phyloP scores from a whole-genome alignment of 2,329 filamentous ascomycete species.

The Colletotrichum kahawae region DNA sequence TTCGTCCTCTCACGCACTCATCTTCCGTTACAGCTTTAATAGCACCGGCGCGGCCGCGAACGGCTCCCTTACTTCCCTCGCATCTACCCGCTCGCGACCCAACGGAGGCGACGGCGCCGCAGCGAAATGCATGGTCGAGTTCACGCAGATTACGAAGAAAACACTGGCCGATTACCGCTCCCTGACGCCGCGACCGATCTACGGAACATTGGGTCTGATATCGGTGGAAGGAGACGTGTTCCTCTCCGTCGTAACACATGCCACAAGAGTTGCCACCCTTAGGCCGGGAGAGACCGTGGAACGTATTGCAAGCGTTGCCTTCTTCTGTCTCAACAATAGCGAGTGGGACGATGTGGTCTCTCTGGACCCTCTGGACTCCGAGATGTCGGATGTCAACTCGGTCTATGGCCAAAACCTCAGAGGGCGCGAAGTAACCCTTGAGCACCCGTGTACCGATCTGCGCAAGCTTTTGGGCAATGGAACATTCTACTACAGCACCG shows the following conservation, averaged over 20 bases:
- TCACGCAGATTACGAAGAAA: constrained; percentile 66
- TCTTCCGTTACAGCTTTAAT: constrained; percentile 79
- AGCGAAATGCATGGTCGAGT: constrained; percentile 86
- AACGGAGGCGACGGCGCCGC: constrained; percentile 47
- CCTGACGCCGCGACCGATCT: constrained; percentile 74
- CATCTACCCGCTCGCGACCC: constrained; percentile 49
- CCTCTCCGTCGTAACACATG: constrained; percentile 84
- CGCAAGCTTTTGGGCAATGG: constrained; percentile 93
- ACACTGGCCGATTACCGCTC: constrained; percentile 79
- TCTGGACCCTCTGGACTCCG: constrained; percentile 56
- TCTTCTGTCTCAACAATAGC: constrained; percentile 87
- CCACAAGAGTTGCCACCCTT: constrained; percentile 79
- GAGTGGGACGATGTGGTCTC: constrained; percentile 81
- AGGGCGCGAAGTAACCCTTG: constrained; percentile 71
- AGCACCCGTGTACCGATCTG: constrained; percentile 89
- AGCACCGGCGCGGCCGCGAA: constrained; percentile 64
- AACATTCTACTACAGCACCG: constrained; percentile 97
- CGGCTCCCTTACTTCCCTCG: constrained; percentile 61
- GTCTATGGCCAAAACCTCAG: constrained; percentile 59
- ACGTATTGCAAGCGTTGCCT: constrained; percentile 85
- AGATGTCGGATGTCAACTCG: constrained; percentile 51
- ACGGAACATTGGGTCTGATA: constrained; percentile 88
- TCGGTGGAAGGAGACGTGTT: constrained; percentile 86
- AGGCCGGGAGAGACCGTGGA: constrained; percentile 89
- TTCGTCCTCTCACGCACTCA: constrained; percentile 78